Evolutionary conservation across 371 early-diverging fungal genomes (phyloP).

Genomic region (Quaeritorhiza haematococci): DNA sequence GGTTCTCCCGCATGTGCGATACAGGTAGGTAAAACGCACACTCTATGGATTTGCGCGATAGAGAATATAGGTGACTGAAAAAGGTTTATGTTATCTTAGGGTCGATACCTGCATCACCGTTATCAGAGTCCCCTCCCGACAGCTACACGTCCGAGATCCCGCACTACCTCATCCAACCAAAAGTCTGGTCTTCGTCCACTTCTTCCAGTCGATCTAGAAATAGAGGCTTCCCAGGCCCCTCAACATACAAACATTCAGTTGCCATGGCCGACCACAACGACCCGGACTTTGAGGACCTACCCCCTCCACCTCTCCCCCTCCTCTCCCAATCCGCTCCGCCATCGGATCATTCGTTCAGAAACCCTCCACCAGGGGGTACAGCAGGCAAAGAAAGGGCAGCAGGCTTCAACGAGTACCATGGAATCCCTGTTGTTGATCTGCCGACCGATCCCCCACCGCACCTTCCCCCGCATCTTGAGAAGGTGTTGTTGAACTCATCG

Average conservation of each 20-base stretch:
- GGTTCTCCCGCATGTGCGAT: conserved; percentile 10
- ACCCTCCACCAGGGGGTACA: too few relatives aligned
- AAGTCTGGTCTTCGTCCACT: conserved; percentile 11
- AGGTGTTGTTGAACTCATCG: conserved; percentile 77
- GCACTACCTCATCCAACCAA: conserved; percentile 28
- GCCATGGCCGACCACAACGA: too few relatives aligned
- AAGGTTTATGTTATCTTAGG: neutral
- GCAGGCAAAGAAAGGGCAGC: too few relatives aligned
- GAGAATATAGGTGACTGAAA: conserved; percentile 16
- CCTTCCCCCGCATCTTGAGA: conserved; percentile 88
- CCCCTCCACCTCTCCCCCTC: too few relatives aligned
- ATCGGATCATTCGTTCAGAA: too few relatives aligned
- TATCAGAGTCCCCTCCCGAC: conserved; percentile 50
- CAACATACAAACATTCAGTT: too few relatives aligned
- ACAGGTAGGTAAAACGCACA: conserved; percentile 22
- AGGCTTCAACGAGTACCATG: too few relatives aligned
- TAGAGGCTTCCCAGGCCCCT: neutral
- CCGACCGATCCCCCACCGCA: conserved; percentile 68
- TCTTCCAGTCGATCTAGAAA: neutral
- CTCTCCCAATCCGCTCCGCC: too few relatives aligned
- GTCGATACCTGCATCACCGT: neutral
- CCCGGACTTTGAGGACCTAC: too few relatives aligned
- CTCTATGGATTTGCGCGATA: conserved; percentile 30
- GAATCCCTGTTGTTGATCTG: too few relatives aligned
- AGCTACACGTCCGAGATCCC: conserved; percentile 67